Percentiles rank a stretch among this genome's conserved stretches.
phyloP scores from a whole-genome alignment of 192 early-diverging fungal species.

The Funneliformis mosseae region DNA sequence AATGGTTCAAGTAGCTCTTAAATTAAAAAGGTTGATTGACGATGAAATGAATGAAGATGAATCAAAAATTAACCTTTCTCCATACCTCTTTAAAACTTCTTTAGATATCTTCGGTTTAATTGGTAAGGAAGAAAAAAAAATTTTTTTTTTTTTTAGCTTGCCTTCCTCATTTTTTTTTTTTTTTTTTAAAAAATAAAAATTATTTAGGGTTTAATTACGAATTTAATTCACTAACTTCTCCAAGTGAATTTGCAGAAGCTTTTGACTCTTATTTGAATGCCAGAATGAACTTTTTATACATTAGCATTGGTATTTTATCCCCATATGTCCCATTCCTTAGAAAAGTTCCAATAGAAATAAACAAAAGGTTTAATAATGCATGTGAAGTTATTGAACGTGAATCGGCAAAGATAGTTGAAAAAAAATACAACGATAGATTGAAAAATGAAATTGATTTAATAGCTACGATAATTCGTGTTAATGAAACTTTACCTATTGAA shows the following conservation, averaged over 20 bases:
- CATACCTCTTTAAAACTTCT: conserved; percentile 43
- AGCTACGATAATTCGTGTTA: conserved; percentile 44
- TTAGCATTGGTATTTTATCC: conserved; percentile 37
- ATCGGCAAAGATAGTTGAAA: conserved; percentile 41
- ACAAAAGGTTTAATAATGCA: neutral
- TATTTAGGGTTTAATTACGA: conserved; percentile 48
- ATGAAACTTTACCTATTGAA: conserved; percentile 44
- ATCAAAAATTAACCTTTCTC: conserved; percentile 42
- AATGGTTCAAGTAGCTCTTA: conserved; percentile 39
- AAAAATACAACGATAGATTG: conserved; percentile 35
- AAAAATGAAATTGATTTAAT: conserved; percentile 46
- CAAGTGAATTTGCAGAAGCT: conserved; percentile 38
- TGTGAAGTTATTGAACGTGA: conserved; percentile 26
- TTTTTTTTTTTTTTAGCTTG: neutral
- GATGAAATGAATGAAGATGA: conserved; percentile 29
- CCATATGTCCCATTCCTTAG: conserved; percentile 29
- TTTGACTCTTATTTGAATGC: conserved; percentile 40
- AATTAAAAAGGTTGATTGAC: conserved; percentile 44
- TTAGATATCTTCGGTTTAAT: conserved; percentile 50
- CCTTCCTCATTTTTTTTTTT: neutral
- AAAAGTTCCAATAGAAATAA: conserved; percentile 34
- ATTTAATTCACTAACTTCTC: conserved; percentile 35
- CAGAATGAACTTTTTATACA: conserved; percentile 23
- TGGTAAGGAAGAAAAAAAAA: conserved; percentile 19
- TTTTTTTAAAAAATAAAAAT: too few species aligned